Conservation (phyloP, 1,284 basidiomycete species). For the Tilletia indica region DNA sequence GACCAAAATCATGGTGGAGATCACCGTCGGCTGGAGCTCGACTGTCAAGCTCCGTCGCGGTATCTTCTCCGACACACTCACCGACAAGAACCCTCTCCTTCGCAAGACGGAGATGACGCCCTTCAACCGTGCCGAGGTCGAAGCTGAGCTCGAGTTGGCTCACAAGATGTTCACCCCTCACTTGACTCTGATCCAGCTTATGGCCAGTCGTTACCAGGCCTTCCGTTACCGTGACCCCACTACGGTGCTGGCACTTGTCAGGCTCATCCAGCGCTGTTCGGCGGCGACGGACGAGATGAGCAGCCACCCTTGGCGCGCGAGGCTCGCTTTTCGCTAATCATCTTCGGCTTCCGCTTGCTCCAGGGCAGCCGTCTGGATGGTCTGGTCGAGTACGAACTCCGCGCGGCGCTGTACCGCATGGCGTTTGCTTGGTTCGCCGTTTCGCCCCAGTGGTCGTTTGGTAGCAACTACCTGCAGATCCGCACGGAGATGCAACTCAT, state of each 20-base stretch:
- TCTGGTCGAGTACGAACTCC: constrained; percentile 74
- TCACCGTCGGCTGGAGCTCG: constrained; percentile 80
- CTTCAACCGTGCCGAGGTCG: constrained; percentile 80
- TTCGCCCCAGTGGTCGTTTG: constrained; percentile 75
- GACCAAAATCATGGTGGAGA: constrained; percentile 76
- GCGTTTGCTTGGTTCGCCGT: constrained; percentile 83
- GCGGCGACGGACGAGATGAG: constrained; percentile 60
- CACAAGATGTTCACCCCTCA: constrained; percentile 72
- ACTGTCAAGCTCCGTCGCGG: constrained; percentile 81
- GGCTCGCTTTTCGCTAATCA: constrained; percentile 78
- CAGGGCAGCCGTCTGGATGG: constrained; percentile 83
- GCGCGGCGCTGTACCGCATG: constrained; percentile 73
- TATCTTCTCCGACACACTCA: constrained; percentile 69
- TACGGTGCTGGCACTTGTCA: constrained; percentile 80
- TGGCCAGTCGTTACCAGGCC: constrained; percentile 90
- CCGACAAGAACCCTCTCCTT: constrained; percentile 78
- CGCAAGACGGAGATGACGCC: constrained; percentile 85
- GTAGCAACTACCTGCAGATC: constrained; percentile 83
- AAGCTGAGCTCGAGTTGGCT: constrained; percentile 70
- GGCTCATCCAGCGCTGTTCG: constrained; percentile 69
- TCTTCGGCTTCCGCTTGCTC: constrained; percentile 89
- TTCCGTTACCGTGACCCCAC: constrained; percentile 81
- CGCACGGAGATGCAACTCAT: constrained; percentile 83
- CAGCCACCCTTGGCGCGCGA: constrained; percentile 86
- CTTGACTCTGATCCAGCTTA: constrained; percentile 76